Evolutionary conservation across 1,284 basidiomycete species (phyloP), one percentile per base, ranked within the genome.

Genomic region (Austroboletus novae-zelandiae): DNA sequence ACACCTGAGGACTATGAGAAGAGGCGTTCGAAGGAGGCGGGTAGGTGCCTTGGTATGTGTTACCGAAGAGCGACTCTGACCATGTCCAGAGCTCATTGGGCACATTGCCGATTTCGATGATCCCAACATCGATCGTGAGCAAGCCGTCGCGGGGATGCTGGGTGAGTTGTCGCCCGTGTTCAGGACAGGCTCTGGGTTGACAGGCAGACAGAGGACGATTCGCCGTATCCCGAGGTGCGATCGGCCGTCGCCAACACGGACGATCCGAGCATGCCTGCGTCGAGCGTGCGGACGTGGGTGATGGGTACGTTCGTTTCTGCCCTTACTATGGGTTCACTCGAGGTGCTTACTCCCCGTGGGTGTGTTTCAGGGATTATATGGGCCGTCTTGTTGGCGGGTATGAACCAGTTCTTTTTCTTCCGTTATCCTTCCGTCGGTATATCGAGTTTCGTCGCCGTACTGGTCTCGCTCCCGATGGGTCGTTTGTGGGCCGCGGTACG

Each of bases 181-280:
- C 4, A 13, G 2, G n/a, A 18, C 20, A 11, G 9, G 1, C 9
- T 25, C n/a, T 7, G 17, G n/a, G 42, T 20, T 50, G 15, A 52
- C 17, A 35, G 4, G n/a, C 9, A 3, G 30, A 7, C 18, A 67
- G 77, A 80, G 66, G 77, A 80, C 48, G 80, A 82, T 53, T 83
- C 79, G 0, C 81, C 80, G 0, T 91, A 90, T 62, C 85, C 85
- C 8, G 86, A 89, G 62, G 88, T 91, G 25, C 81, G 89, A 29
- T 85, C 86, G 20, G 85, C 85, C 32, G 88, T 90, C 23, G 79
- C 84, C 37, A 86, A 88, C 62, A 83, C 80, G 3, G 86, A 90
- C 58, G 84, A 89, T 61, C 75, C 77, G 9, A 66, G 68, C 30
- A 82, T 88, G 61, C 84, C 84, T 3, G 74, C 71, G 4, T 74